Evolutionary conservation across 176 grass and related monocot genomes (phyloP).

Genomic region (Aegilops longissima): DNA sequence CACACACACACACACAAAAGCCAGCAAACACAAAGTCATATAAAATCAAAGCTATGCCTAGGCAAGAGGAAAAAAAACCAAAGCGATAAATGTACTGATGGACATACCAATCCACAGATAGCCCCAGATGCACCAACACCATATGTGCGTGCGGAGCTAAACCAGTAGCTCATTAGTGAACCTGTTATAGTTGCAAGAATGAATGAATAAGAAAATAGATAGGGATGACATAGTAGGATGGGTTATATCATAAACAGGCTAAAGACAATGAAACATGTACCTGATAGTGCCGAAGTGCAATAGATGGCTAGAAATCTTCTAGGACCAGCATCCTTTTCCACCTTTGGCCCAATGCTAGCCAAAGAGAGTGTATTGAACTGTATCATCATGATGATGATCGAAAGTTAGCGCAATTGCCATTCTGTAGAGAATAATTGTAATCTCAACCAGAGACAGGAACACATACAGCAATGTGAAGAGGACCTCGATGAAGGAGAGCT

Average conservation of each 20-base stretch:
- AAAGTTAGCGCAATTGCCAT: too few relatives aligned
- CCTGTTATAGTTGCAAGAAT: constrained; percentile 41
- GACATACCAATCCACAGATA: constrained; percentile 76
- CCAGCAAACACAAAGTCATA: too few relatives aligned
- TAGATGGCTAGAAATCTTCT: constrained; percentile 71
- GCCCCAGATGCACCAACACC: constrained; percentile 78
- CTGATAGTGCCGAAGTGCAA: constrained; percentile 45
- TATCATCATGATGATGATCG: neutral
- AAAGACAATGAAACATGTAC: too few relatives aligned
- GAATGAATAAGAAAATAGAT: neutral
- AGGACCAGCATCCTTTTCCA: constrained; percentile 62
- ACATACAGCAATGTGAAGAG: constrained; percentile 62
- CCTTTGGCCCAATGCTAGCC: constrained; percentile 65
- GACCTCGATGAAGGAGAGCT: constrained; percentile 61
- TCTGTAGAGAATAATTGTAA: neutral
- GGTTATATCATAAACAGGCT: too few relatives aligned
- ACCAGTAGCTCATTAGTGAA: constrained; percentile 74
- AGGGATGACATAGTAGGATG: neutral
- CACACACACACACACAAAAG: too few relatives aligned
- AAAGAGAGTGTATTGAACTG: constrained; percentile 83
- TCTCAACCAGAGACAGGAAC: neutral
- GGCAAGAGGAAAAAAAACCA: too few relatives aligned
- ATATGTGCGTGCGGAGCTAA: constrained; percentile 17
- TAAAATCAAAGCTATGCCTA: too few relatives aligned
- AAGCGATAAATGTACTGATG: constrained; percentile 25